Evolutionary conservation across 2,329 filamentous ascomycete genomes (phyloP).

Genomic region (Fusarium bactridioides): DNA sequence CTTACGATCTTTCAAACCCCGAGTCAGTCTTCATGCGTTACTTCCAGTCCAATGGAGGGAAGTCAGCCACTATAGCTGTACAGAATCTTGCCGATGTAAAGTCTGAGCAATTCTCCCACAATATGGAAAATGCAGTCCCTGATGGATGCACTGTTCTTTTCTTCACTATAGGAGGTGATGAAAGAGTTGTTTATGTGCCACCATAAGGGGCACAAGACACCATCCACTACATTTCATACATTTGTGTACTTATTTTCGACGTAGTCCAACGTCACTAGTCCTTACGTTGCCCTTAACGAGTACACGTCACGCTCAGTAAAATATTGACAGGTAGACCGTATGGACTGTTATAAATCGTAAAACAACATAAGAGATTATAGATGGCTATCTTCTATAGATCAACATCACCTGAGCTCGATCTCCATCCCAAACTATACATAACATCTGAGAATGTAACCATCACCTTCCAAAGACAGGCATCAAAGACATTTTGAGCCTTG

Average conservation of each 20-base stretch:
- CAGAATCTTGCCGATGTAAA: background rate
- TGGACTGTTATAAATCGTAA: background rate
- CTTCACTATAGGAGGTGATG: background rate
- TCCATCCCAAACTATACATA: background rate
- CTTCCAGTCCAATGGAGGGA: background rate
- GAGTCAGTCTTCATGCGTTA: background rate
- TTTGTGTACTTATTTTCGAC: background rate
- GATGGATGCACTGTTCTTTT: background rate
- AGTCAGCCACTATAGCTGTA: background rate
- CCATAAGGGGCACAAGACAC: background rate
- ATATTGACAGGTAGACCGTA: background rate
- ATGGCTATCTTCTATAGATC: background rate
- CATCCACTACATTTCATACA: background rate
- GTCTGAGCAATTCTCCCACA: background rate
- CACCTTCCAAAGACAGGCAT: background rate
- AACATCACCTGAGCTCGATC: background rate
- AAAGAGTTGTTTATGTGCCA: background rate
- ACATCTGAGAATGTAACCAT: slow-evolving; percentile 1
- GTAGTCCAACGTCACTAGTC: background rate
- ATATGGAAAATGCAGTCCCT: background rate
- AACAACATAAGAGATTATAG: background rate
- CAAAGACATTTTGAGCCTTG: slow-evolving; percentile 1
- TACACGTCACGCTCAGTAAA: fast-evolving
- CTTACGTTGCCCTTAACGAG: fast-evolving
- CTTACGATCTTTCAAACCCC: background rate